A percentile compares a stretch with the other conserved stretches of the same genome.
Evolutionary conservation across 768 basidiomycete species (phyloP).

Genomic region (Royoungia palumana): DNA sequence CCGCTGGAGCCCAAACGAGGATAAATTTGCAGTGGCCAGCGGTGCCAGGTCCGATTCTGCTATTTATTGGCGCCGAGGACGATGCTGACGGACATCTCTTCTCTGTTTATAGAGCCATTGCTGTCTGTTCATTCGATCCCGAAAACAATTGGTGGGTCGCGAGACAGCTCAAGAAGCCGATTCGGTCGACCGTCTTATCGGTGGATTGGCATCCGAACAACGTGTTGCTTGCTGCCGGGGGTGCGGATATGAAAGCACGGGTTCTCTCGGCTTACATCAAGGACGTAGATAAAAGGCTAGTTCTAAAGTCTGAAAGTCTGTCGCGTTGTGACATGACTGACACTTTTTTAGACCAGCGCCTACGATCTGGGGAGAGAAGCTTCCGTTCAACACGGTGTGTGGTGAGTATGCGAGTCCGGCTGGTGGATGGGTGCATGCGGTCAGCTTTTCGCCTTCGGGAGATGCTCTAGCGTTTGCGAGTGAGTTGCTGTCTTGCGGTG

Average conservation of each 20-base stretch:
- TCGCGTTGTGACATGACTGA: slow-evolving; percentile 4
- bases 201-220: slow-evolving; percentile 99
- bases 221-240: slow-evolving; percentile 93
- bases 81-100: not conserved
- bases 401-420: slow-evolving; percentile 87
- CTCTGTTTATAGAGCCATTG: slow-evolving; percentile 66
- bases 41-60: slow-evolving; percentile 69
- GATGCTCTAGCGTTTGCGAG: slow-evolving; percentile 90
- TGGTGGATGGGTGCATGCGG: slow-evolving; percentile 96
- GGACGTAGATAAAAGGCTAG: slow-evolving; percentile 89
- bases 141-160: slow-evolving; percentile 99
- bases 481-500: slow-evolving; percentile 41
- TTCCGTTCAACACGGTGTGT: slow-evolving; percentile 97
- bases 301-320: slow-evolving; percentile 1
- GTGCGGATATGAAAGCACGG: slow-evolving; percentile 95
- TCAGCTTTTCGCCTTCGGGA: slow-evolving; percentile 96
- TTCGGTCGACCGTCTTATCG: slow-evolving; percentile 88
- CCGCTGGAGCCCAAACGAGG: slow-evolving; percentile 94
- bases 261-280: slow-evolving; percentile 99
- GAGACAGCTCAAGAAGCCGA: slow-evolving; percentile 95
- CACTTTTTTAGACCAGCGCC: slow-evolving; percentile 63
- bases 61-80: not conserved
- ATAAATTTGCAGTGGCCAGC: slow-evolving; percentile 98
- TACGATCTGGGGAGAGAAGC: slow-evolving; percentile 94
- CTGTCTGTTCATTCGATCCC: slow-evolving; percentile 93